phyloP scores from a whole-genome alignment of 139 green algal genomes.

The Volvox africanus region DNA sequence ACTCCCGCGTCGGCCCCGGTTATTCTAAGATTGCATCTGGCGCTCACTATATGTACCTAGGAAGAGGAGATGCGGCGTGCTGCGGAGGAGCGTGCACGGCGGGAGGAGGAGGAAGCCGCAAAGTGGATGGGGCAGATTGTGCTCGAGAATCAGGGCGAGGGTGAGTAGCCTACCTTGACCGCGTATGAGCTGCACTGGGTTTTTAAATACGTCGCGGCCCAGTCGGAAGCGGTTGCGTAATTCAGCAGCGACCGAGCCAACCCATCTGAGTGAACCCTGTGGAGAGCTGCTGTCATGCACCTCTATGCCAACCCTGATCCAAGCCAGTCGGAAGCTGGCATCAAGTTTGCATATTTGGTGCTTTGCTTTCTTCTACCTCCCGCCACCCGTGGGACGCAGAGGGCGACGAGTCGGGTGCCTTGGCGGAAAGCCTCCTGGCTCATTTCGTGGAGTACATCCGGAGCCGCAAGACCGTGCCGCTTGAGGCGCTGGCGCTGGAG shows the following conservation, averaged over 20 bases:
- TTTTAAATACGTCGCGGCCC: too few species aligned
- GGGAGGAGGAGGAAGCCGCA: slow-evolving; percentile 82
- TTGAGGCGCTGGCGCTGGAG: slow-evolving; percentile 89
- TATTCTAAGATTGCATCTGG: too few species aligned
- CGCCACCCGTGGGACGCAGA: slow-evolving; percentile 9
- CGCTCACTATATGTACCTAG: slow-evolving; percentile 32
- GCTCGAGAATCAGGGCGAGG: slow-evolving; percentile 77
- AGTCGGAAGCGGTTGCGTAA: too few species aligned
- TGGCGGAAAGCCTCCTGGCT: background rate
- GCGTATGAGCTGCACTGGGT: too few species aligned
- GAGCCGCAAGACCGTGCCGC: slow-evolving; percentile 84
- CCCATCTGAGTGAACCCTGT: too few species aligned
- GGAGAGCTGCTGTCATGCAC: too few species aligned
- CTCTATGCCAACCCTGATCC: too few species aligned
- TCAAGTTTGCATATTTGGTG: too few species aligned
- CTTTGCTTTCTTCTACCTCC: too few species aligned
- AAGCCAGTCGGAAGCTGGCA: too few species aligned
- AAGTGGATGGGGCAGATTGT: slow-evolving; percentile 87
- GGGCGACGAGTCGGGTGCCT: slow-evolving; percentile 30
- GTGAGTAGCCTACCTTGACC: slow-evolving; percentile 30
- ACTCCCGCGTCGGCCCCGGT: too few species aligned
- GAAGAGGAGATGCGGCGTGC: slow-evolving; percentile 76
- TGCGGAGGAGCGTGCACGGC: slow-evolving; percentile 67
- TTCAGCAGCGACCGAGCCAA: too few species aligned
- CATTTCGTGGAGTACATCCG: slow-evolving; percentile 62